These are phyloP conservation scores for Echium plantagineum DNA, from an alignment of 257 asterid species.

Conservation along the genomic window DNA sequence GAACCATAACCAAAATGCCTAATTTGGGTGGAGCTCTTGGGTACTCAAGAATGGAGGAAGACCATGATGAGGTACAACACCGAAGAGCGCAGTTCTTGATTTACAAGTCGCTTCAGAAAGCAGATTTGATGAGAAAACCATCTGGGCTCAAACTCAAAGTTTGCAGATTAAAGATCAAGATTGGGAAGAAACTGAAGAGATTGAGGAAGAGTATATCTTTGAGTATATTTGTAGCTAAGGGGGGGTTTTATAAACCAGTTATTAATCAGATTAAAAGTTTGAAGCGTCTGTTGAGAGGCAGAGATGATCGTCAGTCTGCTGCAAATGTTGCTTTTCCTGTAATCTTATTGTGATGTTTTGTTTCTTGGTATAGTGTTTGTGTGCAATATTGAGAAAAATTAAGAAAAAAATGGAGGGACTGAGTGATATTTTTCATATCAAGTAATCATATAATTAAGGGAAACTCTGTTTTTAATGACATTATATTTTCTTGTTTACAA, in stretches of 20 bases:
- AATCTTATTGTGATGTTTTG: slow-evolving; percentile 2
- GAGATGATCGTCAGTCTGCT: slow-evolving; percentile 9
- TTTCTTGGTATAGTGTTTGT: not conserved
- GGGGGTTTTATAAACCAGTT: slow-evolving; percentile 32
- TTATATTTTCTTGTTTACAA: too few relatives aligned
- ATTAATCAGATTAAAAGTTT: slow-evolving; percentile 35
- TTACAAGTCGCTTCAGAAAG: slow-evolving; percentile 48
- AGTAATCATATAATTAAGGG: too few relatives aligned
- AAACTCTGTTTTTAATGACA: too few relatives aligned
- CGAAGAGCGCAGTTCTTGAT: slow-evolving; percentile 72
- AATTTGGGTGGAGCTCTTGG: slow-evolving; percentile 12
- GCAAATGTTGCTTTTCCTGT: slow-evolving; percentile 14
- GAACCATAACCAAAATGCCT: not conserved
- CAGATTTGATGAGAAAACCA: slow-evolving; percentile 32
- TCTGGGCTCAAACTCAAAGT: slow-evolving; percentile 59
- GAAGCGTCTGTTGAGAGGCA: slow-evolving; percentile 34
- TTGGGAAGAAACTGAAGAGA: slow-evolving; percentile 45
- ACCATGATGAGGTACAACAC: slow-evolving; percentile 45
- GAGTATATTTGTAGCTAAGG: slow-evolving; percentile 23
- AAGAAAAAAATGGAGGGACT: not conserved
- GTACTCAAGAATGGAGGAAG: slow-evolving; percentile 56
- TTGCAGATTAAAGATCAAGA: slow-evolving; percentile 44
- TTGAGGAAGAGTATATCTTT: slow-evolving; percentile 38
- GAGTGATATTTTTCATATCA: too few relatives aligned
- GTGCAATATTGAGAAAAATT: too few relatives aligned